Evolutionary conservation across 768 basidiomycete genomes (phyloP), one percentile per base, ranked within the genome.

Genomic region (Termitomyces sp.): DNA sequence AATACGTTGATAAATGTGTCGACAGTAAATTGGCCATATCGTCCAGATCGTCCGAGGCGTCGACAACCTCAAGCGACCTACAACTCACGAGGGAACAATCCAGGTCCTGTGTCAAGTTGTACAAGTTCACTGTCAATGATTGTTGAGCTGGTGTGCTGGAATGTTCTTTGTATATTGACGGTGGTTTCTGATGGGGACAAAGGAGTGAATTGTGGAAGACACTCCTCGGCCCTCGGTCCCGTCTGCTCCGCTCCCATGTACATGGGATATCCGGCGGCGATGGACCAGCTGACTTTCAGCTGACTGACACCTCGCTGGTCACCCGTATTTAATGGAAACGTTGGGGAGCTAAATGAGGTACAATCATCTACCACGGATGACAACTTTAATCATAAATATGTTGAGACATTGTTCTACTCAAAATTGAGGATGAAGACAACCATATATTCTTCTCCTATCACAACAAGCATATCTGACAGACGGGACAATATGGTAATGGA

Each of bases 301-400:
- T 50, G 55, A 54, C 35, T 40, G 49, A 51, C 42, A 45, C 28
- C 48, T 56, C 59, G 59, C 50, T 52, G 58, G 58, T 37, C 44
- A 42, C 57, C 30, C 48, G 53, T 32, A 45, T 24, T 40, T 56
- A 32, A 48, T 42, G 38, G 37, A 17, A 49, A 35, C 30, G 46
- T 37, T 32, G 43, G n/a, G n/a, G n/a, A 22, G 17, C 19, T 43
- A 50, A 38, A 54, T 54, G 37, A 43, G 49, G 53, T 19, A 34
- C 11, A 45, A 12, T 38, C 1, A 24, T 57, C 34, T 60, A 44
- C 55, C 45, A 54, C 51, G 45, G 41, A 44, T 35, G 26, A 51
- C 7, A 56, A 38, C 12, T 21, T 41, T 17, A 10, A 37, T 50
- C 48, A 26, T 37, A 37, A 37, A 28, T 3, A 37, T 43, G 17